Percentiles rank a stretch among this genome's conserved stretches.
These are phyloP conservation scores for Paratinospora sagittata DNA, from an alignment of 164 flowering plant species.

Conservation along the genomic window DNA sequence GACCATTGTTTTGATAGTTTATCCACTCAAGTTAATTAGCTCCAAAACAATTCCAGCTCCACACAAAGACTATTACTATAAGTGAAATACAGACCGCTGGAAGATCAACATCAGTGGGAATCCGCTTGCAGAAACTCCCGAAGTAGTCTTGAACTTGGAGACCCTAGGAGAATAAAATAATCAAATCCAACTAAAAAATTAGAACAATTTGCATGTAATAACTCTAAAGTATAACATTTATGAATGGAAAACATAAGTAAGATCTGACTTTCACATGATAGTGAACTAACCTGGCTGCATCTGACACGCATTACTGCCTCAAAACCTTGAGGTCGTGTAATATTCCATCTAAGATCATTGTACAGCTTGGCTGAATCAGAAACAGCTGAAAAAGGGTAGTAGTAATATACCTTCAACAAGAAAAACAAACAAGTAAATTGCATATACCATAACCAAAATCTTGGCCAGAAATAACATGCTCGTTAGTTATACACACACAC, in stretches of 20 bases:
- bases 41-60: background rate
- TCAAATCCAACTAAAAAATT: slow-evolving; percentile 1
- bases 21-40: background rate
- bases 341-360: slow-evolving; percentile 98
- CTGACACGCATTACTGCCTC: slow-evolving; percentile 99
- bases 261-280: background rate
- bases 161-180: slow-evolving; percentile 43
- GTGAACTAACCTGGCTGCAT: slow-evolving; percentile 78
- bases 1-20: background rate
- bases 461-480: background rate
- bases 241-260: background rate
- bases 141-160: slow-evolving; percentile 95
- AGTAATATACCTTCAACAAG: slow-evolving; percentile 72
- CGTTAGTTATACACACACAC: background rate
- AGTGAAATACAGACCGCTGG: slow-evolving; percentile 64
- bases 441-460: background rate
- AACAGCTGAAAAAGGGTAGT: slow-evolving; percentile 83
- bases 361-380: slow-evolving; percentile 93
- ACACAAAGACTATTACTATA: background rate
- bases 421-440: background rate
- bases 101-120: slow-evolving; percentile 95
- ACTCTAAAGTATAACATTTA: background rate
- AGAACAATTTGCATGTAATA: background rate
- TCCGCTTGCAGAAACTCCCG: slow-evolving; percentile 95
- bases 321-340: slow-evolving; percentile 96